Conservation (phyloP, 1,284 basidiomycete genomes). For the Sporisorium scitamineum region DNA sequence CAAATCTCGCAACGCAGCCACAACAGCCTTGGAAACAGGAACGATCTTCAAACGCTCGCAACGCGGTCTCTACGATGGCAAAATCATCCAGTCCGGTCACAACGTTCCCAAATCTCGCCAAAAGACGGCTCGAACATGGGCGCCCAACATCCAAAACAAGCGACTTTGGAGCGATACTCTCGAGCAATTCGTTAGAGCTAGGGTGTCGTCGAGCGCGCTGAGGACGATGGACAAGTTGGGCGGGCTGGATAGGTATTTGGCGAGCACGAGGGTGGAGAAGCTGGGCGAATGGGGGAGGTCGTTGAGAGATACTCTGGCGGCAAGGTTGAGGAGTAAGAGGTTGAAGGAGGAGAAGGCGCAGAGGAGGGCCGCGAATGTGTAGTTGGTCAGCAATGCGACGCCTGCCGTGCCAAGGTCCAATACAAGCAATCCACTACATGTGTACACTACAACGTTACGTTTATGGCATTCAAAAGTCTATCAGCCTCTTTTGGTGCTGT, state of each 20-base stretch:
- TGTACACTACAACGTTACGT: too few relatives aligned
- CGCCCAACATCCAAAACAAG: constrained; percentile 64
- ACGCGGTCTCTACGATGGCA: constrained; percentile 66
- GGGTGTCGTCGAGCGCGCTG: constrained; percentile 53
- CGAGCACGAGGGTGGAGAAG: constrained; percentile 51
- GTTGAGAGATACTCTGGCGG: constrained; percentile 49
- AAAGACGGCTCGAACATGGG: constrained; percentile 64
- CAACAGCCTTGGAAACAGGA: constrained; percentile 38
- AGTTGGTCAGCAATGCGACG: background rate
- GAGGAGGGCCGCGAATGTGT: background rate
- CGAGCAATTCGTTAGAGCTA: constrained; percentile 30
- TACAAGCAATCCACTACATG: too few relatives aligned
- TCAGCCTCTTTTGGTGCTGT: too few relatives aligned
- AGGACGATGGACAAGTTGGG: constrained; percentile 64
- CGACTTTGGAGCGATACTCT: constrained; percentile 54
- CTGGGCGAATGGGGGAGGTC: constrained; percentile 63
- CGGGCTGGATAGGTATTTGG: constrained; percentile 64
- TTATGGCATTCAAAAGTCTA: too few relatives aligned
- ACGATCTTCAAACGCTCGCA: constrained; percentile 66
- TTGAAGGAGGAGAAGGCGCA: constrained; percentile 4
- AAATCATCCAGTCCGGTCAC: constrained; percentile 63
- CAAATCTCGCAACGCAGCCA: constrained; percentile 56
- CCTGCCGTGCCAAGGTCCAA: too few relatives aligned
- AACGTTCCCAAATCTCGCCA: constrained; percentile 66
- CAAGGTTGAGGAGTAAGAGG: constrained; percentile 34